These are phyloP conservation scores for Trichoderma koningiopsis DNA, from an alignment of 2,329 filamentous ascomycete species.

Conservation along the genomic window DNA sequence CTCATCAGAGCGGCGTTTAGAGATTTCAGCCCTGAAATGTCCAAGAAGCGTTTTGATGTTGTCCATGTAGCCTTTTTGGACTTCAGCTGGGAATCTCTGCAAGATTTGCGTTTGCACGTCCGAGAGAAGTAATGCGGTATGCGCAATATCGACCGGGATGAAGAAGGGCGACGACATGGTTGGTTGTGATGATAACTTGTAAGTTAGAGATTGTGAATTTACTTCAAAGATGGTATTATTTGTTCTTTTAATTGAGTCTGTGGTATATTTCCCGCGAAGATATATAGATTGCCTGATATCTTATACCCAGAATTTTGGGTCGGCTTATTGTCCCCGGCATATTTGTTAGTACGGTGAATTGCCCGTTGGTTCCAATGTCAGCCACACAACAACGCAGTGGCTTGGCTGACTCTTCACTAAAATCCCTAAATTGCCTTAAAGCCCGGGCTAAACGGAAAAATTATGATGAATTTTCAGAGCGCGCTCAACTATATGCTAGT, in stretches of 20 bases:
- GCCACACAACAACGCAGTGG: background rate
- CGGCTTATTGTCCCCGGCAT: background rate
- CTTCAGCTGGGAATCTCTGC: background rate
- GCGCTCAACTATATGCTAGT: background rate
- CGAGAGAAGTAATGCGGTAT: slow-evolving; percentile 10
- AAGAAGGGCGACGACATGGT: background rate
- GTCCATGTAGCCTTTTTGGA: background rate
- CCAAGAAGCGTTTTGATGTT: background rate
- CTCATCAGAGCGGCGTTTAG: background rate
- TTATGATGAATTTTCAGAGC: background rate
- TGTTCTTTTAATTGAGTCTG: background rate
- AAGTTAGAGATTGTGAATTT: background rate
- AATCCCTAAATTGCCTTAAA: background rate
- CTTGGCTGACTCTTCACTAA: background rate
- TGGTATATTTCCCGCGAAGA: background rate
- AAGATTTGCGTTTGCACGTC: slow-evolving; percentile 16
- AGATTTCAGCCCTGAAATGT: background rate
- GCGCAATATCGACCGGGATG: background rate
- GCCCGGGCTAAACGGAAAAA: background rate
- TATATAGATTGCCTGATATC: background rate
- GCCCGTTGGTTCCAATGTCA: too few relatives aligned
- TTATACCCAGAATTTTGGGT: background rate
- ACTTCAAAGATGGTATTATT: too few relatives aligned
- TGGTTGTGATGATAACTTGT: background rate
- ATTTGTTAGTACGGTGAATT: background rate